phyloP scores from a whole-genome alignment of 345 rosid genomes.

The Melastoma malabathricum region DNA sequence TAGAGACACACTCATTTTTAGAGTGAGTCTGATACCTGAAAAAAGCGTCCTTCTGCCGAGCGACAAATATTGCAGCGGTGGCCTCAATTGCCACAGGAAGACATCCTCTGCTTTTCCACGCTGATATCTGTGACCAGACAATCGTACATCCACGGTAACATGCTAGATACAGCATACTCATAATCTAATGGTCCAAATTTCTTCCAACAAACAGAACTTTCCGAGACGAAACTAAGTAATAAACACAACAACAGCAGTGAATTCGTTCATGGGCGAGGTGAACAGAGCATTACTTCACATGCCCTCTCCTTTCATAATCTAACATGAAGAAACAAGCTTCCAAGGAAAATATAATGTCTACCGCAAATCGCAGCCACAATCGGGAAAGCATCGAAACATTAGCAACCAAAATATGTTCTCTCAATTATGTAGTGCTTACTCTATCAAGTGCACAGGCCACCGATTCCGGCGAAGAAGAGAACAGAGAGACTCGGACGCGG shows the following conservation, averaged over 20 bases:
- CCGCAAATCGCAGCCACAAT: not conserved
- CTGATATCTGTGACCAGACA: conserved; percentile 32
- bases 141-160: not conserved
- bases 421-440: conserved; percentile 17
- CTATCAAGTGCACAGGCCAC: conserved; percentile 46
- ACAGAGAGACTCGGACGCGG: conserved; percentile 57
- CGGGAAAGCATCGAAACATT: not conserved
- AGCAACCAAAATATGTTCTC: not conserved
- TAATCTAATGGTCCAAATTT: not conserved
- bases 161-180: not conserved
- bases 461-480: conserved; percentile 49
- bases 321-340: no score
- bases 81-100: conserved; percentile 73
- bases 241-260: no score
- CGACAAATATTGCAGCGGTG: conserved; percentile 65
- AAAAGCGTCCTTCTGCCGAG: conserved; percentile 67
- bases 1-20: no score
- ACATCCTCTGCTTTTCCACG: conserved; percentile 84
- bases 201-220: no score
- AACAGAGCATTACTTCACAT: no score
- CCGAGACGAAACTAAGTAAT: no score
- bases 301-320: no score
- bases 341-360: no score
- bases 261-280: no score
- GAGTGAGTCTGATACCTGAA: conserved; percentile 26